These are phyloP conservation scores for Eutrema yunnanense DNA, from an alignment of 345 rosid genomes.

Conservation along the genomic window DNA sequence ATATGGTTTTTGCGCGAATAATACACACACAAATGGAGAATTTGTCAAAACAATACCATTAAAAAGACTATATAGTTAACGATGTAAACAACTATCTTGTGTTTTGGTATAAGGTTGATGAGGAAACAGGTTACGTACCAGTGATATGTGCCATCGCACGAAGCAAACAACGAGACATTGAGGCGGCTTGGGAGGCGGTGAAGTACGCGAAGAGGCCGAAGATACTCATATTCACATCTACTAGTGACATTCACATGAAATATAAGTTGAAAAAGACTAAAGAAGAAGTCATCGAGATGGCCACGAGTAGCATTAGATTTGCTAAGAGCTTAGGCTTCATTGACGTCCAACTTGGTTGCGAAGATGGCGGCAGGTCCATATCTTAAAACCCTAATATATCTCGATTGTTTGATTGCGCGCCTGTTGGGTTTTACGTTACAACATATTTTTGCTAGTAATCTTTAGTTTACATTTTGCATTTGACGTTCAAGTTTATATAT, in stretches of 20 bases:
- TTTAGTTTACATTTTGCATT: not conserved
- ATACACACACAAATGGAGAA: not conserved
- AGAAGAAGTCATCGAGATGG: conserved; percentile 65
- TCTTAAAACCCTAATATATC: not conserved
- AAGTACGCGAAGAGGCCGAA: conserved; percentile 73
- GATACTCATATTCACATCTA: conserved; percentile 72
- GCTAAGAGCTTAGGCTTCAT: conserved; percentile 74
- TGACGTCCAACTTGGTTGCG: conserved; percentile 78
- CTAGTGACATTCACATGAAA: conserved; percentile 82
- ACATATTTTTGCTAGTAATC: not conserved
- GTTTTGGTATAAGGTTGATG: conserved; percentile 22
- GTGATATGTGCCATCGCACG: conserved; percentile 82
- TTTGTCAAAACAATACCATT: not conserved
- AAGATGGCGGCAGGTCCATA: conserved; percentile 80
- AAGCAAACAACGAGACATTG: conserved; percentile 61
- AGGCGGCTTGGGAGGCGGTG: conserved; percentile 76
- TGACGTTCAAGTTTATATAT: not conserved
- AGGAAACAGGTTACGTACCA: conserved; percentile 64
- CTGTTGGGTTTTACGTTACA: not conserved
- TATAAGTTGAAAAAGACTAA: conserved; percentile 67
- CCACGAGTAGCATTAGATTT: conserved; percentile 45
- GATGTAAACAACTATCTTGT: not conserved
- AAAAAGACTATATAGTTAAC: not conserved
- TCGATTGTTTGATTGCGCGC: too few relatives aligned
- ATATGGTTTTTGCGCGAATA: not conserved